Evolutionary conservation across 208 protist species (phyloP).

Genomic region (Crithidia sp.): DNA sequence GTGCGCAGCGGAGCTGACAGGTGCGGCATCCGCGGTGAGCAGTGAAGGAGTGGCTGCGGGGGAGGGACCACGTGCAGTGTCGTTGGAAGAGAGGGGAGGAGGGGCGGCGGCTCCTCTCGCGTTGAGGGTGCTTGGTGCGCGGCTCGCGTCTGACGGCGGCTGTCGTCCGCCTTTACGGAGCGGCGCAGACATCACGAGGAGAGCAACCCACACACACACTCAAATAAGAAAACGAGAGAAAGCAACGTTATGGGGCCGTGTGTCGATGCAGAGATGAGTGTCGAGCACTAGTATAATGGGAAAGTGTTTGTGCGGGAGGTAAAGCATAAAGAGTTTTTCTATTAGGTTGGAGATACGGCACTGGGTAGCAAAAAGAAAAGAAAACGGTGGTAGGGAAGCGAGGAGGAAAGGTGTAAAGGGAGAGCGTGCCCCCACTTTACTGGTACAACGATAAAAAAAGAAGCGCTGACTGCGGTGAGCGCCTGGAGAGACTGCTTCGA

Average conservation of each 20-base stretch:
- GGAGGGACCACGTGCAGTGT: background rate
- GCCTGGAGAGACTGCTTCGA: too few relatives aligned
- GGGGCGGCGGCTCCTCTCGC: background rate
- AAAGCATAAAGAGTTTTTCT: too few relatives aligned
- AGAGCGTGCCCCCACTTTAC: too few relatives aligned
- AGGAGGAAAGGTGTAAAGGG: too few relatives aligned
- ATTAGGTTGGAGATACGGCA: too few relatives aligned
- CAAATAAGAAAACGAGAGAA: background rate
- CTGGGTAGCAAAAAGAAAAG: conserved; percentile 3
- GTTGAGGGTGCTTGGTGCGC: background rate
- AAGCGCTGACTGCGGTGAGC: too few relatives aligned
- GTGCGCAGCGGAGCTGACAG: background rate
- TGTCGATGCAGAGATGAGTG: too few relatives aligned
- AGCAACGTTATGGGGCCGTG: background rate
- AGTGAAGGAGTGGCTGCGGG: background rate
- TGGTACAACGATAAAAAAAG: conserved; percentile 3
- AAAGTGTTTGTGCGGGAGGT: too few relatives aligned
- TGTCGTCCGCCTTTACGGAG: conserved; percentile 6
- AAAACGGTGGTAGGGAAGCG: conserved; percentile 6
- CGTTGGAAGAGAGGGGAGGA: too few relatives aligned
- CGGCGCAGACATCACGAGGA: conserved; percentile 6
- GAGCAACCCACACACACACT: background rate
- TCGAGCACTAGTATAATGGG: too few relatives aligned
- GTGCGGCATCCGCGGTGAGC: background rate
- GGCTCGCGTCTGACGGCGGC: background rate